Percentiles rank a stretch among this genome's conserved stretches.
Conservation (phyloP, 306 rosid genomes). For the Potentilla sterilis region DNA sequence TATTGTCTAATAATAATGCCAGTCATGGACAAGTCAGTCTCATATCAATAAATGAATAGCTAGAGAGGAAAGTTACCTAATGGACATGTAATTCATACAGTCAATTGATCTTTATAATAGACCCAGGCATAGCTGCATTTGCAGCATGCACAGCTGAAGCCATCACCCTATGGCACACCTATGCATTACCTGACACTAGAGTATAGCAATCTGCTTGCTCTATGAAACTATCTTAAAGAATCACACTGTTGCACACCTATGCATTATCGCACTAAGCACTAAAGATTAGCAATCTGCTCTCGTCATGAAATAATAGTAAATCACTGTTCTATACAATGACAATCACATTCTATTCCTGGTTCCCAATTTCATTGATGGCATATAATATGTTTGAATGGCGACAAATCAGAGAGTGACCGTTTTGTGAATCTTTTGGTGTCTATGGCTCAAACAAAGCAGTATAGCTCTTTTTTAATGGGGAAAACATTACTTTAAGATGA, state of each 20-base stretch:
- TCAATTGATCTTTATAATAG: not conserved
- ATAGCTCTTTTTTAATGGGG: not conserved
- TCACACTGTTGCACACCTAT: not conserved
- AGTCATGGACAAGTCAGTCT: constrained; percentile 1
- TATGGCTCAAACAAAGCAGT: not conserved
- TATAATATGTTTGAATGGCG: not conserved
- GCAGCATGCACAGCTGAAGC: not conserved
- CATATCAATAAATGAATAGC: not conserved
- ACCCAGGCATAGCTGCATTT: not conserved
- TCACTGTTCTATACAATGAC: not conserved
- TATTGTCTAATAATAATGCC: not conserved
- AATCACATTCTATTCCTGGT: not conserved
- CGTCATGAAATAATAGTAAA: not conserved
- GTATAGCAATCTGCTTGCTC: not conserved
- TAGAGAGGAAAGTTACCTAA: not conserved
- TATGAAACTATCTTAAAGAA: not conserved
- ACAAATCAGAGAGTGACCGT: not conserved
- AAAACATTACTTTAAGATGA: not conserved
- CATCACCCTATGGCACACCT: not conserved
- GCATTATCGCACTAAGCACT: not conserved
- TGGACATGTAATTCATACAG: not conserved
- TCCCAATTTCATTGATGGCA: not conserved
- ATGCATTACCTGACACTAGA: not conserved
- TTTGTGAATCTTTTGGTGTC: not conserved
- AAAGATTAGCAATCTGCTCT: constrained; percentile 5